Evolutionary conservation across 805 yeast genomes (phyloP), one percentile per base, ranked within the genome.

Genomic region (Cyberlindnera subsufficiens): DNA sequence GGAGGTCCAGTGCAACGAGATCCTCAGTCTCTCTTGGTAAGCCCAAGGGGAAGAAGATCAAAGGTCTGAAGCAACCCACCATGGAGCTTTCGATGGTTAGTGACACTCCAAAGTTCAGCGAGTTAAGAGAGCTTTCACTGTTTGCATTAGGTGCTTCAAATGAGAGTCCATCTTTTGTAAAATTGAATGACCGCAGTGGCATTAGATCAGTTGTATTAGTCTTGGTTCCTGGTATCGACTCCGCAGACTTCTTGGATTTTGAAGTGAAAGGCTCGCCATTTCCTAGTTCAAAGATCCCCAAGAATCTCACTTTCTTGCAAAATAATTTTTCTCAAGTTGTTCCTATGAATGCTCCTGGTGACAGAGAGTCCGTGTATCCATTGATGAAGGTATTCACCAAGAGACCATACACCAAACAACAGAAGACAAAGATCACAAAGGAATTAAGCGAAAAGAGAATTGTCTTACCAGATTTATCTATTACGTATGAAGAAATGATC

Each of bases 271-370:
- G 15, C 18, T 27, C 39, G 9, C 27, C 38, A 27, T 4, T 13
- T 14, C 27, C 38, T 17, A 30, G n/a, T 2, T 20, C 29, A 6
- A 29, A 41, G 19, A 42, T 31, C 14, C 47, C 43, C 29, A 29
- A 25, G 18, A 29, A 32, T 30, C 22, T 38, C 8, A 20, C 46
- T 27, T 45, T 59, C 70, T 38, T 79, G 39, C 42, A 60, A 4
- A 47, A 61, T 0, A 56, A 60, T 3, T 82, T 80, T 51, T 54
- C 60, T 0, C 51, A 64, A 27, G 54, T 69, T 11, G 59, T 80
- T 38, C 82, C 82, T 0, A 62, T 82, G 2, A 55, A 61, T 22
- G 69, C 80, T 6, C 95, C 96, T 0, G 96, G 95, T 0, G 72
- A 78, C 4, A 74, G 72, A 48, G 77, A 72, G 34, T 69, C 74